Evolutionary conservation across 1,284 basidiomycete genomes (phyloP).

Genomic region (Mycena sp.): DNA sequence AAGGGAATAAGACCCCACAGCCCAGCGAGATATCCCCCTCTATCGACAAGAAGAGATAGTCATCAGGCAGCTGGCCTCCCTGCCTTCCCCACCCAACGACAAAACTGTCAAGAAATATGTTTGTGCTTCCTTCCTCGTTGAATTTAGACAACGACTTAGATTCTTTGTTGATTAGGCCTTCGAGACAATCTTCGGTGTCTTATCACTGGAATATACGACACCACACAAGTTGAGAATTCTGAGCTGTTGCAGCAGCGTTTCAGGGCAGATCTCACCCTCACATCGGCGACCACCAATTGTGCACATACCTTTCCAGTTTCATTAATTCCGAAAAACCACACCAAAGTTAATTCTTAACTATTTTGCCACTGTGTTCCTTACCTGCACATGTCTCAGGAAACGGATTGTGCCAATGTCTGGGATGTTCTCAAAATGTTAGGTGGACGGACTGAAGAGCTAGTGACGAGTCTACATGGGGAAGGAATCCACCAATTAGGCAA

Average conservation of each 20-base stretch:
- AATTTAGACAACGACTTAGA: background rate
- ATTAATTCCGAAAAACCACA: background rate
- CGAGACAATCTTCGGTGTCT: no score
- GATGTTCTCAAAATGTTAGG: background rate
- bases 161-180: no score
- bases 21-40: background rate
- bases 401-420: background rate
- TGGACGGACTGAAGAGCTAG: background rate
- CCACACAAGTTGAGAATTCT: no score
- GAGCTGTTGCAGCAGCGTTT: no score
- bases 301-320: background rate
- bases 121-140: background rate
- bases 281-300: background rate
- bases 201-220: no score
- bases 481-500: conserved; percentile 2
- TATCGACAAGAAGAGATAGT: background rate
- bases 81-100: background rate
- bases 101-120: background rate
- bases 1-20: background rate
- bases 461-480: background rate
- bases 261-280: background rate
- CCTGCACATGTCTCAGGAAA: background rate
- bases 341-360: background rate
- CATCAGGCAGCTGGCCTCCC: background rate
- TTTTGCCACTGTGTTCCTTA: background rate